Evolutionary conservation across 768 basidiomycete species (phyloP), one percentile per base, ranked within the genome.

Genomic region (Lactarius sp.): DNA sequence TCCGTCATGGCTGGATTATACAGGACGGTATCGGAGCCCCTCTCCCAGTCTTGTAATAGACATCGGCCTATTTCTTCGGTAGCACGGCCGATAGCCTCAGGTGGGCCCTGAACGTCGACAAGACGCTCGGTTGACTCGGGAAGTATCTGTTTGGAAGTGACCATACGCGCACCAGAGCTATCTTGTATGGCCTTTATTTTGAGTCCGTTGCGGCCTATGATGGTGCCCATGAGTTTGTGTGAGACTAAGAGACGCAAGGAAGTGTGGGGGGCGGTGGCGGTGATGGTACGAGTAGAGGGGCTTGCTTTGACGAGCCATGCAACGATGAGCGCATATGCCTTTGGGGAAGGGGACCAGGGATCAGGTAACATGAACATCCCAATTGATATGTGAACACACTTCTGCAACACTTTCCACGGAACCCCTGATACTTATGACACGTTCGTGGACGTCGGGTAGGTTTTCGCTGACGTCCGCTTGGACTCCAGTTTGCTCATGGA

Each of bases 101-200:
- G 87, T 36, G 93, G 79, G 47, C 97, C 97, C 72, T 98, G 93
- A 52, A 99, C 92, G 75, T 98, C 97, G 61, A 99, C 97, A 70
- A 98, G 90, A 68, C 97, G 92, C 76, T 99, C 97, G 52, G 97
- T 99, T 39, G 96, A 98, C 76, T 98, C 96, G 36, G 96, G 95
- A 51, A 99, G 84, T 90, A 98, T 98, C 72, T 98, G 95, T 76
- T 98, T 98, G 65, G 92, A 91, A 50, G 97, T 95, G 60, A 98
- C 90, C 94, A 99, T 98, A 61, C 96, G 90, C 20, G 94, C 94
- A 54, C 94, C 94, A 44, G 96, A 96, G 52, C 82, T 79, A 75
- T 98, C 95, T 74, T 99, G 97, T 74, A 99, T 98, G 71, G 93
- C 90, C 79, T 98, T 98, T 77, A 99, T 98, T 85, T 96, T 98